phyloP scores from a whole-genome alignment of 2,329 filamentous ascomycete species.

The Fusarium piperis region DNA sequence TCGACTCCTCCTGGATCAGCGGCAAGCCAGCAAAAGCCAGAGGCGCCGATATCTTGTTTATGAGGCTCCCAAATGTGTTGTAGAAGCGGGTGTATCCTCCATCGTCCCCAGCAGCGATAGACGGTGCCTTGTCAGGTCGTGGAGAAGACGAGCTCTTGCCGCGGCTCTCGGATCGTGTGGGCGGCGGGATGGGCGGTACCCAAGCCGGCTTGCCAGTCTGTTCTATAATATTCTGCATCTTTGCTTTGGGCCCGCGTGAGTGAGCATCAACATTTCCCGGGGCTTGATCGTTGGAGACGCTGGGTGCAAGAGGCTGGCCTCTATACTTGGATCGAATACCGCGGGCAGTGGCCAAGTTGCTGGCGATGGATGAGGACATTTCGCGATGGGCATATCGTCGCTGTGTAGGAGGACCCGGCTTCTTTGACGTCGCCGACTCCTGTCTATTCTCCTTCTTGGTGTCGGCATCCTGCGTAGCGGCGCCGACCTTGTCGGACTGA shows the following conservation, averaged over 20 bases:
- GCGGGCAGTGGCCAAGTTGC: slow-evolving; percentile 84
- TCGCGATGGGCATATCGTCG: slow-evolving; percentile 71
- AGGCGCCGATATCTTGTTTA: slow-evolving; percentile 88
- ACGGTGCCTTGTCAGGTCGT: slow-evolving; percentile 37
- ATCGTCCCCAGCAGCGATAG: slow-evolving; percentile 57
- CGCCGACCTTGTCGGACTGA: slow-evolving; percentile 38
- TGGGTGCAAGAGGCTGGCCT: slow-evolving; percentile 75
- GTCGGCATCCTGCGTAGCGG: slow-evolving; percentile 27
- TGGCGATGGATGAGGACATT: slow-evolving; percentile 84
- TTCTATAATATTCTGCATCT: slow-evolving; percentile 67
- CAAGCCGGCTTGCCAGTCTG: slow-evolving; percentile 63
- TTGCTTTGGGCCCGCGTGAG: slow-evolving; percentile 59
- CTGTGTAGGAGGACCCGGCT: slow-evolving; percentile 50
- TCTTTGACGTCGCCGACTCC: slow-evolving; percentile 40
- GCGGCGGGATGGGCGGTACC: slow-evolving; percentile 54
- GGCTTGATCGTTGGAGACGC: slow-evolving; percentile 77
- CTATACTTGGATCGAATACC: slow-evolving; percentile 76
- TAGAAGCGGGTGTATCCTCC: slow-evolving; percentile 93
- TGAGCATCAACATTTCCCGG: slow-evolving; percentile 74
- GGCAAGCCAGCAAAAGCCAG: slow-evolving; percentile 94
- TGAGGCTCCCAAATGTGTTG: slow-evolving; percentile 86
- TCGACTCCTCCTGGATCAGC: slow-evolving; percentile 66
- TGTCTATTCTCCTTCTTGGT: slow-evolving; percentile 32
- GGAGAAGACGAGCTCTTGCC: slow-evolving; percentile 40
- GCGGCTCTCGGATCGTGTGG: slow-evolving; percentile 38